Conservation (phyloP, 768 basidiomycete genomes). For the Trametes cinnabarina region DNA sequence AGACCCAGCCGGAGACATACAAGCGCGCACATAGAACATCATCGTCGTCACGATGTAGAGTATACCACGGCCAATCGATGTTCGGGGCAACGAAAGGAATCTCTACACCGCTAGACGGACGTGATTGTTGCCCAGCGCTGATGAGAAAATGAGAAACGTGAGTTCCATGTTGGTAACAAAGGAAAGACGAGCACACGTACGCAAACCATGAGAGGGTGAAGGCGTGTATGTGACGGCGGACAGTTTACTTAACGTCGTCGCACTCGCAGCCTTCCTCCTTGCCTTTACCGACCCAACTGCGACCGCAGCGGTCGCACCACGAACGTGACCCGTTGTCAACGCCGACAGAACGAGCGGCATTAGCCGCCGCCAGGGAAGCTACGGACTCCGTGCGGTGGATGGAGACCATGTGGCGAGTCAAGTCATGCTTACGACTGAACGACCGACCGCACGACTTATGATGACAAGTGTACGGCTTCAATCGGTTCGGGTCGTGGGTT, state of each 20-base stretch:
- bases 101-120: slow-evolving; percentile 30
- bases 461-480: slow-evolving; percentile 87
- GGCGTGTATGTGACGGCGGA: neutral
- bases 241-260: slow-evolving; percentile 36
- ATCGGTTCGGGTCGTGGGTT: slow-evolving; percentile 89
- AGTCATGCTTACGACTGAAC: slow-evolving; percentile 92
- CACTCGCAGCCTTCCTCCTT: slow-evolving; percentile 42
- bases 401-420: slow-evolving; percentile 84
- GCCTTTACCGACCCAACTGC: slow-evolving; percentile 57
- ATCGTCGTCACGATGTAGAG: slow-evolving; percentile 27
- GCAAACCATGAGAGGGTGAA: slow-evolving; percentile 26
- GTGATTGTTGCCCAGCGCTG: slow-evolving; percentile 30
- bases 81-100: slow-evolving; percentile 14
- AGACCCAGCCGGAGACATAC: slow-evolving; percentile 15
- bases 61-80: slow-evolving; percentile 18
- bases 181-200: slow-evolving; percentile 21
- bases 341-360: slow-evolving; percentile 56
- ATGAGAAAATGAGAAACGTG: neutral
- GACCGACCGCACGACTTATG: slow-evolving; percentile 84
- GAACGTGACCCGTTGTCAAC: slow-evolving; percentile 59
- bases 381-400: slow-evolving; percentile 75
- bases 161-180: neutral
- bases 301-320: slow-evolving; percentile 78
- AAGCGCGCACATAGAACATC: slow-evolving; percentile 15
- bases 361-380: slow-evolving; percentile 37